Evolutionary conservation across 345 rosid species (phyloP), one percentile per base, ranked within the genome.

Genomic region (Eucalyptus pauciflora): DNA sequence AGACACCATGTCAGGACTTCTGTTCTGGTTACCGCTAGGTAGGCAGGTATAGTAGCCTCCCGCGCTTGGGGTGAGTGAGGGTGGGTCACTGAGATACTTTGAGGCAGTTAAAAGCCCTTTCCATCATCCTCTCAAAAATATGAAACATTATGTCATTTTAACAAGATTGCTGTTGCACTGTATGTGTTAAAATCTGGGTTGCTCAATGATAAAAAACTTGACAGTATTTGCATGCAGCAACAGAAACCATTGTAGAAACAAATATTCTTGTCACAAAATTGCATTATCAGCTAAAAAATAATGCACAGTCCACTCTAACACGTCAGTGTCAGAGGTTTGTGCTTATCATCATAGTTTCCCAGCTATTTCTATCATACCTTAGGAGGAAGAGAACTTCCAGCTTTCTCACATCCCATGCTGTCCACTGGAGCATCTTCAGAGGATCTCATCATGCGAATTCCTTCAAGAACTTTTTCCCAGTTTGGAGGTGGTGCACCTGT

Each of bases 371-470:
- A 50, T 48, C 51, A 58, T 93, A 95, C 97, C 96, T 91, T 93
- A 56, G 95, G 94, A 86, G 97, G 97, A 90, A 95, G 97, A 91
- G 87, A 62, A 89, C 88, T 93, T 87, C 96, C 97, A 33, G 96
- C 97, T 91, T 93, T 94, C 92, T 95, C 96, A 88, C 97, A 95
- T 89, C 97, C 96, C 97, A 94, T 94, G 87, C 95, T 93, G 89
- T 95, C 96, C 27, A 95, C 96, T 24, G 97, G 97, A 50, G 97
- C 97, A 89, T 93, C 94, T 91, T 93, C 96, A 24, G 93, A 91
- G 33, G 96, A 93, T 90, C 97, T 93, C 95, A 95, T 95, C 91
- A 88, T 91, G 86, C 91, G 94, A 85, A 95, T 95, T 85, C 96
- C 97, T 88, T 93, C 92, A 54, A 95, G 95, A 88, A 95, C 95